Conservation (phyloP, 129 eudicot genomes). For the Artemisia annua region DNA sequence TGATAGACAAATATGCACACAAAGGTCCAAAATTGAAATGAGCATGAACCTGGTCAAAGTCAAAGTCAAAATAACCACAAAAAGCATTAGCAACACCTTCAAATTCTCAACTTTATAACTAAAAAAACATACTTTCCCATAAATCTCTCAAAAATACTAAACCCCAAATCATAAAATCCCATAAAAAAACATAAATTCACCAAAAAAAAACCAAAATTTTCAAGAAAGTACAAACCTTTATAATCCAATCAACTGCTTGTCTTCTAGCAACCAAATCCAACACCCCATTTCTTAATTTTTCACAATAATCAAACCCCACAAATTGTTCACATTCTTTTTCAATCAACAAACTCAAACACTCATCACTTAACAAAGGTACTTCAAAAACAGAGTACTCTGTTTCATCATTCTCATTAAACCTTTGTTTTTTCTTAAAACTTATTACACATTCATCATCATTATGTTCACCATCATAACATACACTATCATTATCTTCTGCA, state of each 20-base stretch:
- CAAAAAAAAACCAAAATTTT: not conserved
- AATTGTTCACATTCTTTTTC: constrained; percentile 56
- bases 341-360: constrained; percentile 45
- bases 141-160: not conserved
- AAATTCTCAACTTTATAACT: not conserved
- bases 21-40: constrained; percentile 12
- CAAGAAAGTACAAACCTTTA: constrained; percentile 52
- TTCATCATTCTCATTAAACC: constrained; percentile 30
- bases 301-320: constrained; percentile 55
- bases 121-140: not conserved
- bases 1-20: constrained; percentile 12
- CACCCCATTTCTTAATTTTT: constrained; percentile 56
- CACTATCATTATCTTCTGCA: constrained; percentile 50
- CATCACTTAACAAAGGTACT: constrained; percentile 51
- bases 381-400: constrained; percentile 32
- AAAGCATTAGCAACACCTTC: not conserved
- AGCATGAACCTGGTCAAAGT: constrained; percentile 9
- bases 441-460: constrained; percentile 6
- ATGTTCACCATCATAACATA: constrained; percentile 40
- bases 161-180: not conserved
- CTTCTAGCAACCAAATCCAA: constrained; percentile 59
- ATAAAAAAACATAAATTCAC: not conserved
- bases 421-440: constrained; percentile 29
- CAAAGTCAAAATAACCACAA: not conserved
- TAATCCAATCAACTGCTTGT: constrained; percentile 72